These are phyloP conservation scores for Mycena sanguinolenta DNA, from an alignment of 768 basidiomycete species.

Conservation along the genomic window DNA sequence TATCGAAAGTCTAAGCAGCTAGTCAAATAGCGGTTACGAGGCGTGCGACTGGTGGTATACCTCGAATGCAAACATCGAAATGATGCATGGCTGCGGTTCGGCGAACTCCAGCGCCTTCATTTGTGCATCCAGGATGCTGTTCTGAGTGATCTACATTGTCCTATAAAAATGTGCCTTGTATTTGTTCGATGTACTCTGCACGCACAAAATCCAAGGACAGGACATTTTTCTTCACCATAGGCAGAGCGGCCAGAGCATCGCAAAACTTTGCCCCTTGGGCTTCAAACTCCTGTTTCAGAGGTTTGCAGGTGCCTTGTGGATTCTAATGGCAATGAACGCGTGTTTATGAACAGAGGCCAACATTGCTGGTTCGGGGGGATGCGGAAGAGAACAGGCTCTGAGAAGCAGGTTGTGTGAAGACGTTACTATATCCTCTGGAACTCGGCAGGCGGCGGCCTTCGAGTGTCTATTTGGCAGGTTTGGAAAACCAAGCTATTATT, in stretches of 20 bases:
- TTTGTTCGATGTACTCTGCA: not conserved
- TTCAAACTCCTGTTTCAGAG: not conserved
- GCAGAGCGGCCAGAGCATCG: not conserved
- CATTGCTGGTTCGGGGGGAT: not conserved
- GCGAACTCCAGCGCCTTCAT: not conserved
- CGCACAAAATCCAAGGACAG: not conserved
- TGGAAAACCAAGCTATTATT: too few species aligned
- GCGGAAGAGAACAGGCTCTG: not conserved
- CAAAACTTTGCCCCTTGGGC: not conserved
- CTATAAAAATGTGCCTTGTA: too few species aligned
- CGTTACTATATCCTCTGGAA: too few species aligned
- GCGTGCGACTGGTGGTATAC: too few species aligned
- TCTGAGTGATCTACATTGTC: not conserved
- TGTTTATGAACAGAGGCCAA: not conserved
- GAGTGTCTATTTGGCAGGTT: too few species aligned
- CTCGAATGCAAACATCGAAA: not conserved
- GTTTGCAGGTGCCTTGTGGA: not conserved
- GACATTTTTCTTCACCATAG: not conserved
- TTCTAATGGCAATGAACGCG: not conserved
- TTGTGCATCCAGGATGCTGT: not conserved
- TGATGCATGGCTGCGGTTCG: not conserved
- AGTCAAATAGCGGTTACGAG: not conserved
- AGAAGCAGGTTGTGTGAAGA: not conserved
- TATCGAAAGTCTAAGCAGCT: not conserved
- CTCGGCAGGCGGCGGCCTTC: too few species aligned